These are phyloP conservation scores for Podaxis rugospora DNA, from an alignment of 768 basidiomycete species.

Conservation along the genomic window DNA sequence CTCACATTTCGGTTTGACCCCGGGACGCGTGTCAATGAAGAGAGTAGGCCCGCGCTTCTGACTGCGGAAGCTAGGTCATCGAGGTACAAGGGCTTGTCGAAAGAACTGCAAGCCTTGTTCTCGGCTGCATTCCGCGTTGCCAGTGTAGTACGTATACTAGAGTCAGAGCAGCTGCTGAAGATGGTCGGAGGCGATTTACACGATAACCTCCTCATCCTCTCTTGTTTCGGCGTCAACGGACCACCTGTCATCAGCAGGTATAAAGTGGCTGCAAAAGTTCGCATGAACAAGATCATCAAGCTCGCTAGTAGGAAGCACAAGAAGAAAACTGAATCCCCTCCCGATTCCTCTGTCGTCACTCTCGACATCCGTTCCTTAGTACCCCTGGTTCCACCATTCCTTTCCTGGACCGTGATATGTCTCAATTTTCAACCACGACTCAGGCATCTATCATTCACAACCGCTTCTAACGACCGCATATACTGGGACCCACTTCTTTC, in stretches of 20 bases:
- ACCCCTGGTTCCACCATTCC: slow-evolving; percentile 8
- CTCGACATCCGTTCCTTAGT: slow-evolving; percentile 7
- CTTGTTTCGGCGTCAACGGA: slow-evolving; percentile 4
- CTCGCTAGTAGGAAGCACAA: not conserved
- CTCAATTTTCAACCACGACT: slow-evolving; percentile 5
- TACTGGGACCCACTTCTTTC: slow-evolving; percentile 9
- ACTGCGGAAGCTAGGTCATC: slow-evolving; percentile 8
- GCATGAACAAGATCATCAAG: slow-evolving; percentile 5
- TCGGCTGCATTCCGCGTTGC: slow-evolving; percentile 10
- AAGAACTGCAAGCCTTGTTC: slow-evolving; percentile 7
- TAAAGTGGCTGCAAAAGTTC: slow-evolving; percentile 10
- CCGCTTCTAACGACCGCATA: slow-evolving; percentile 1
- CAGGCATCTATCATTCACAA: slow-evolving; percentile 9
- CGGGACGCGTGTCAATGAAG: slow-evolving; percentile 4
- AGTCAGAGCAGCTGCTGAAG: slow-evolving; percentile 6
- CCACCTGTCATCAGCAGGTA: slow-evolving; percentile 10
- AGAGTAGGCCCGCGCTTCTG: slow-evolving; percentile 5
- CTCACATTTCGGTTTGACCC: slow-evolving; percentile 10
- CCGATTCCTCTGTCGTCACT: slow-evolving; percentile 2
- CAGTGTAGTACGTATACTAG: slow-evolving; percentile 8
- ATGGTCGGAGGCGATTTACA: slow-evolving; percentile 7
- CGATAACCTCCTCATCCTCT: not conserved
- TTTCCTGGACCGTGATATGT: slow-evolving; percentile 7
- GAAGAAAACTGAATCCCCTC: not conserved
- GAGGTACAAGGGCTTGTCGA: slow-evolving; percentile 9